Evolutionary conservation across 768 basidiomycete genomes (phyloP).

Genomic region (Leccinum aurantiacum): DNA sequence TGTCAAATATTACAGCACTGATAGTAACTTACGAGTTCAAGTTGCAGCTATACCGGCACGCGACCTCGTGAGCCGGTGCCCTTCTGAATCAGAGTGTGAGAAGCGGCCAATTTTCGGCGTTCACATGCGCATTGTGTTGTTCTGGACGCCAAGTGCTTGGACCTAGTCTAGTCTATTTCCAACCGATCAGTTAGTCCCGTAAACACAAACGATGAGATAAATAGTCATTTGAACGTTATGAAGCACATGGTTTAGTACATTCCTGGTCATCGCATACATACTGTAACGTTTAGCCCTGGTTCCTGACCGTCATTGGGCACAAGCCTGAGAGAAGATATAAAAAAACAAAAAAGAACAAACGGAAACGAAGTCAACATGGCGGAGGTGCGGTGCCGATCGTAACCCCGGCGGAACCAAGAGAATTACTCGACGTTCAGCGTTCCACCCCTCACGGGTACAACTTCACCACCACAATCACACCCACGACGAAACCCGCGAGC

Average conservation of each 20-base stretch:
- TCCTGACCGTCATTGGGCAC: background rate
- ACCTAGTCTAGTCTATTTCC: too few relatives aligned
- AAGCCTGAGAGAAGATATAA: background rate
- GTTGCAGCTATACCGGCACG: background rate
- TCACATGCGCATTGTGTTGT: too few relatives aligned
- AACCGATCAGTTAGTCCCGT: too few relatives aligned
- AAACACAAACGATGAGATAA: background rate
- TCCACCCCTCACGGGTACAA: background rate
- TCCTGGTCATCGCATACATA: background rate
- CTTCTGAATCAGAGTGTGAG: too few relatives aligned
- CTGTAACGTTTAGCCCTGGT: background rate
- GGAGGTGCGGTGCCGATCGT: too few relatives aligned
- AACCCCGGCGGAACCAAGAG: background rate
- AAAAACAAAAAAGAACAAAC: background rate
- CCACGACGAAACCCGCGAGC: background rate
- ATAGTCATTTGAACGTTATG: too few relatives aligned
- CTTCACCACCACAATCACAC: background rate
- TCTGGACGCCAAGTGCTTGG: too few relatives aligned
- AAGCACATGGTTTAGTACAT: background rate
- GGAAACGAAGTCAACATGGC: background rate
- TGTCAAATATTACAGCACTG: background rate
- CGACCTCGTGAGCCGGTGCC: too few relatives aligned
- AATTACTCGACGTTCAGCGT: background rate
- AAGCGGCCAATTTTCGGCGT: too few relatives aligned
- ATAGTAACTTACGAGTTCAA: background rate